Conservation (phyloP, 139 green algal genomes). For the Auxenochlorella pyrenoidosa region DNA sequence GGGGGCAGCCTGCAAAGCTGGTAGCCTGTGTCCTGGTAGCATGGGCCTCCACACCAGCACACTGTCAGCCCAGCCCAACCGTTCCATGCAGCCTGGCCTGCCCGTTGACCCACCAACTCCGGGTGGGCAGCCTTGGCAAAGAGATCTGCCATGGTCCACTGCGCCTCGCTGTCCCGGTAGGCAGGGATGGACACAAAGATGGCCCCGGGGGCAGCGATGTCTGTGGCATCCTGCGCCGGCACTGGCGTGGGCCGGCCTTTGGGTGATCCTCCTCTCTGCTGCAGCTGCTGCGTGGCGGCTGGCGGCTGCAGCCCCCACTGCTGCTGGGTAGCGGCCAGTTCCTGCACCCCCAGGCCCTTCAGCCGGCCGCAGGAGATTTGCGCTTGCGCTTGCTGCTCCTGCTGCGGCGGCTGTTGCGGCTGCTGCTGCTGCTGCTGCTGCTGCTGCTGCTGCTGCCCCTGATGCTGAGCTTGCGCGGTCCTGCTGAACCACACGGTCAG, state of each 20-base stretch:
- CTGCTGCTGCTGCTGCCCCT: background rate
- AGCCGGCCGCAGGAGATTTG: background rate
- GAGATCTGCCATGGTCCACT: constrained; percentile 71
- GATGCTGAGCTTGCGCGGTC: background rate
- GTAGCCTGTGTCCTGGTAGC: no score
- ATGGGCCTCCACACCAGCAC: no score
- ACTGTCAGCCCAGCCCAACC: no score
- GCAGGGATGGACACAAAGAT: constrained; percentile 85
- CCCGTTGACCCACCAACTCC: no score
- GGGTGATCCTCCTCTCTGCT: no score
- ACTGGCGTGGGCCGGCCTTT: background rate
- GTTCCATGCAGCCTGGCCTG: no score
- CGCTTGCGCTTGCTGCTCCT: background rate
- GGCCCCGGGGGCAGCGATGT: constrained; percentile 5
- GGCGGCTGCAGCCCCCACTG: background rate
- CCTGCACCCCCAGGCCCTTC: background rate
- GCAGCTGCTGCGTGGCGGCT: background rate
- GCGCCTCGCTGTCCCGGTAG: constrained; percentile 78
- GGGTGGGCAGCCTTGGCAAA: constrained; percentile 64
- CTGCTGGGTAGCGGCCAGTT: background rate
- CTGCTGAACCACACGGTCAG: constrained; percentile 76
- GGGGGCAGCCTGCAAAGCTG: no score
- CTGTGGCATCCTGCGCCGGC: background rate
- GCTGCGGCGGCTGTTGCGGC: background rate
- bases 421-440: background rate